Percentiles rank a stretch among this genome's conserved stretches.
Evolutionary conservation across 257 asterid species (phyloP).

Genomic region (Hygrophila difformis): DNA sequence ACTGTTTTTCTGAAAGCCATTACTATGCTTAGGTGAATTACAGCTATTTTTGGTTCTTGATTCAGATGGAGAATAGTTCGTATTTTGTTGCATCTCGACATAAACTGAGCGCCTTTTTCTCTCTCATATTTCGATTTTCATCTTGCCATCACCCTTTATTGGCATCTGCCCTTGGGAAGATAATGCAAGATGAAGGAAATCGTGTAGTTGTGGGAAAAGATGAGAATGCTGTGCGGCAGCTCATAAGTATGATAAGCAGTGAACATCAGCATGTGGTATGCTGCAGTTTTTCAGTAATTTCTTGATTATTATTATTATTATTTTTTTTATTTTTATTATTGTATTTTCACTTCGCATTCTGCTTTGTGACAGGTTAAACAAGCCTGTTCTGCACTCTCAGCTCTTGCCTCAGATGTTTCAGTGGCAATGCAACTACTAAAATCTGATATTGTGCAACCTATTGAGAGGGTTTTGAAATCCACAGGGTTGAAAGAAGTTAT

Average conservation of each 20-base stretch:
- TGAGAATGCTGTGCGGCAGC: conserved; percentile 96
- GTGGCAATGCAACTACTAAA: conserved; percentile 94
- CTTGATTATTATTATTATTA: conserved; percentile 11
- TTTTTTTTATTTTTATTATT: background rate
- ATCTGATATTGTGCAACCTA: conserved; percentile 93
- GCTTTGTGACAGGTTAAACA: conserved; percentile 70
- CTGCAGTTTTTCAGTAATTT: conserved; percentile 9
- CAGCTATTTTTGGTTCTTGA: conserved; percentile 20
- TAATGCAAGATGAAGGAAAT: conserved; percentile 93
- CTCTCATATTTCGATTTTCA: conserved; percentile 98
- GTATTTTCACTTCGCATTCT: conserved; percentile 15
- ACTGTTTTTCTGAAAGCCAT: conserved; percentile 17
- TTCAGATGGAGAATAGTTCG: conserved; percentile 95
- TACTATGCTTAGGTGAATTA: conserved; percentile 15
- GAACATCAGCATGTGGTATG: conserved; percentile 97
- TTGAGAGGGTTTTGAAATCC: conserved; percentile 80
- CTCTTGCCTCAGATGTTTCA: conserved; percentile 82
- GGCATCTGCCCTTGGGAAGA: conserved; percentile 97
- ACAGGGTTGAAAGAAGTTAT: conserved; percentile 68
- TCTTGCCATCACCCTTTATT: conserved; percentile 98
- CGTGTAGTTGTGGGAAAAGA: conserved; percentile 94
- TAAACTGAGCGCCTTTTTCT: conserved; percentile 95
- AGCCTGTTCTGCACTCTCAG: conserved; percentile 94
- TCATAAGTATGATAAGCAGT: conserved; percentile 98
- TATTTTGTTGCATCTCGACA: conserved; percentile 92